Percentiles rank a stretch among this genome's conserved stretches.
phyloP scores from a whole-genome alignment of 2,329 filamentous ascomycete genomes.

The Trichocomaceae sp. region DNA sequence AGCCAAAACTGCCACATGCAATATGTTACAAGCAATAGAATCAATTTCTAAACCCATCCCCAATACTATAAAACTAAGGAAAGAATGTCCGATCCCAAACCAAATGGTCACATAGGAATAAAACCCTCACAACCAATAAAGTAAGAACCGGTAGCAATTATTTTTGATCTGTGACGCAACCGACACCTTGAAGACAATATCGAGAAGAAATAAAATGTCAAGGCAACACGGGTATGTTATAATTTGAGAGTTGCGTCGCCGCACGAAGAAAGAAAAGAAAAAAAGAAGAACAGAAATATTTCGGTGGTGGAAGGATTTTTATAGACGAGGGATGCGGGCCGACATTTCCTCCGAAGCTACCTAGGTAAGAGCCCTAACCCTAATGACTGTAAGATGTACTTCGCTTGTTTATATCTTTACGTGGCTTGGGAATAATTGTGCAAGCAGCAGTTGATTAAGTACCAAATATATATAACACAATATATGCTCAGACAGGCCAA shows the following conservation, averaged over 20 bases:
- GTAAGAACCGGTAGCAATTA: constrained; percentile 67
- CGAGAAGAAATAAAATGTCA: constrained; percentile 45
- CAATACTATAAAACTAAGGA: constrained; percentile 3
- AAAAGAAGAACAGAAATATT: constrained; percentile 29
- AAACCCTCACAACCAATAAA: constrained; percentile 42
- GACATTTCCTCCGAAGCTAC: constrained; percentile 22
- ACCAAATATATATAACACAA: constrained; percentile 9
- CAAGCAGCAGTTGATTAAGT: neutral
- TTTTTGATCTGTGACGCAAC: constrained; percentile 73
- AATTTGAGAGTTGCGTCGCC: constrained; percentile 66
- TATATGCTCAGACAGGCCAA: constrained; percentile 6
- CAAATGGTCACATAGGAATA: constrained; percentile 40
- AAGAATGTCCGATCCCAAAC: constrained; percentile 53
- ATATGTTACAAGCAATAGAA: neutral
- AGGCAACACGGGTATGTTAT: constrained; percentile 65
- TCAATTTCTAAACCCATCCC: too few relatives aligned
- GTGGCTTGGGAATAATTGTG: too few relatives aligned
- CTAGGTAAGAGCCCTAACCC: neutral
- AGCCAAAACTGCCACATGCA: too few relatives aligned
- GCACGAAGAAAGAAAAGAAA: constrained; percentile 64
- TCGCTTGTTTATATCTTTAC: too few relatives aligned
- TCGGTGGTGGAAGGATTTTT: neutral
- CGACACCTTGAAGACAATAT: constrained; percentile 60
- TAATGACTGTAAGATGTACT: constrained; percentile 12
- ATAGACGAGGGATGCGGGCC: neutral